Evolutionary conservation across 2,329 filamentous ascomycete species (phyloP), one percentile per base, ranked within the genome.

Genomic region (Botrytis cinerea): DNA sequence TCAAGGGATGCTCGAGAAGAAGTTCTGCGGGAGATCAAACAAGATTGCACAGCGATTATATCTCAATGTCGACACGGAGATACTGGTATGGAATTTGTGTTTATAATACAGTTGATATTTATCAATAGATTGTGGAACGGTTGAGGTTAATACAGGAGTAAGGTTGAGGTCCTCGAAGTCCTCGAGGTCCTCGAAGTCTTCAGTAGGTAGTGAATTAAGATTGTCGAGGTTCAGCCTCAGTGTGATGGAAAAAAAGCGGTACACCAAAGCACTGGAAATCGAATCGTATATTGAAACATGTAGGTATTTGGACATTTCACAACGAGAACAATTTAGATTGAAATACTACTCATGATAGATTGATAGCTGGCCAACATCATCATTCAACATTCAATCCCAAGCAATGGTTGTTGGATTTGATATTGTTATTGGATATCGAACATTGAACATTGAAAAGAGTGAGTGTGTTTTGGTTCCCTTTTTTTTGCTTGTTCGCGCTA

Each of bases 321-420:
- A 9, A 57, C 18, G n/a, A 9, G 28, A 18, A 9, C 1, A 18
- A 9, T 4, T 9, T 9, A 18, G 2, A 18, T 57, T 18, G 3
- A 4, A 28, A 8, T 32, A 28, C 2, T 4, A 1, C 2, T 8
- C 0, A 18, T 28, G 1, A 28, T 18, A 57, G n/a, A 57, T 18
- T 57, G 16, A 18, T 28, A 57, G 51, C 5, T 2, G 16, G 6
- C 14, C 2, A 57, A 18, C 28, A 4, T 18, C 18, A 8, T 4
- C 2, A 28, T 57, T 57, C n/a, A 28, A 57, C 0, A 28, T 18
- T 28, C n/a, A 32, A 18, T 18, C 18, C 14, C n/a, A 4, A 57
- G 28, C 18, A 18, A 28, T 16, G 16, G 28, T 18, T 25, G 0
- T 3, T 28, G 18, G 51, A 57, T 57, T 57, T 57, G 14, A 57